phyloP scores from a whole-genome alignment of 73 alveolate genomes.

The Paramecium tetraurelia region DNA sequence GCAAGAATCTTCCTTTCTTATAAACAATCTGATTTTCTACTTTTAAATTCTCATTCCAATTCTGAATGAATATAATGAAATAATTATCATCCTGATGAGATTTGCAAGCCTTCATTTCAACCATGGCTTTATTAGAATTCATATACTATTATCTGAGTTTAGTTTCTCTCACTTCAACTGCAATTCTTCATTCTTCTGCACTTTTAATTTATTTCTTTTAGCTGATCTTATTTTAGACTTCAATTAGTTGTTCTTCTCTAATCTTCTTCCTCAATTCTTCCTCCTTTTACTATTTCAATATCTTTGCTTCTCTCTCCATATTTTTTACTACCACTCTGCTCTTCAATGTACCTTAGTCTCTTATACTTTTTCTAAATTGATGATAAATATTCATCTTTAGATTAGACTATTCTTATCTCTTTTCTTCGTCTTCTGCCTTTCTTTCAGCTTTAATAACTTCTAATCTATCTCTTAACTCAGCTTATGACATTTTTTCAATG shows the following conservation, averaged over 20 bases:
- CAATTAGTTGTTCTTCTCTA: slow-evolving; percentile 92
- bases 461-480: slow-evolving; percentile 92
- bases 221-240: slow-evolving; percentile 86
- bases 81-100: slow-evolving; percentile 85
- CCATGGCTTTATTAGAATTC: slow-evolving; percentile 93
- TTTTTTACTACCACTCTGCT: slow-evolving; percentile 53
- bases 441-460: slow-evolving; percentile 84
- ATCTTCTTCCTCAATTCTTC: slow-evolving; percentile 81
- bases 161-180: slow-evolving; percentile 93
- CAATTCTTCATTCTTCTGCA: slow-evolving; percentile 94
- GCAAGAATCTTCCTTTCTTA: slow-evolving; percentile 80
- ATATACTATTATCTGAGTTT: slow-evolving; percentile 91
- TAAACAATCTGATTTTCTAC: slow-evolving; percentile 79
- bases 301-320: slow-evolving; percentile 83
- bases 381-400: slow-evolving; percentile 66
- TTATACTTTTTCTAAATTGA: slow-evolving; percentile 49
- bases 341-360: slow-evolving; percentile 55
- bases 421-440: slow-evolving; percentile 82
- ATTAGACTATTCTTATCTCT: slow-evolving; percentile 82
- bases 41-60: slow-evolving; percentile 94
- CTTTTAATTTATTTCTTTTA: slow-evolving; percentile 84
- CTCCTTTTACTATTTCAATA: slow-evolving; percentile 74
- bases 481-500: slow-evolving; percentile 91
- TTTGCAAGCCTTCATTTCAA: slow-evolving; percentile 95
- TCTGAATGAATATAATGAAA: background rate